Percentiles rank a stretch among this genome's conserved stretches.
phyloP scores from a whole-genome alignment of 768 basidiomycete genomes.

The Mycena chlorophos region DNA sequence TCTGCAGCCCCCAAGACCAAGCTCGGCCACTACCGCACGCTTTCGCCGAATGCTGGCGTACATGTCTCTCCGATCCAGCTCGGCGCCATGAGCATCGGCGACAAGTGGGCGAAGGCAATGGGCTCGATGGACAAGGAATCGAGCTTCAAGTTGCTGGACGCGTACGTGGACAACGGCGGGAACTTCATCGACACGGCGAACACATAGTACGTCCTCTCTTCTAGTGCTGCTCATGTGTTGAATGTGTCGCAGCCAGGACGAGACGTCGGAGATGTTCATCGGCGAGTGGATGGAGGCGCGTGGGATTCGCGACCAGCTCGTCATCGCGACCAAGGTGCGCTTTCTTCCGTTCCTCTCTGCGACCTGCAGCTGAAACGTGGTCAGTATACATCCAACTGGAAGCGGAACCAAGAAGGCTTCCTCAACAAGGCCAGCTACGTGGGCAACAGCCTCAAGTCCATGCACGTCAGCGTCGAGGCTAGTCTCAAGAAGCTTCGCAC shows the following conservation, averaged over 20 bases:
- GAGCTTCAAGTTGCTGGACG: too few relatives aligned
- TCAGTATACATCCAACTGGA: constrained; percentile 24
- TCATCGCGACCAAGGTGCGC: constrained; percentile 51
- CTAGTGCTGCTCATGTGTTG: not conserved
- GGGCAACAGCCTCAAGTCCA: constrained; percentile 33
- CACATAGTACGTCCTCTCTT: constrained; percentile 30
- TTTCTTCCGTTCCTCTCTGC: constrained; percentile 23
- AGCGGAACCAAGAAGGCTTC: constrained; percentile 22
- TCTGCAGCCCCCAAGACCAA: too few relatives aligned
- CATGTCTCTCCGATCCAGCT: too few relatives aligned
- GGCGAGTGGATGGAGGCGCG: constrained; percentile 54
- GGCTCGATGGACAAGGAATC: too few relatives aligned
- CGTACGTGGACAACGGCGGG: too few relatives aligned
- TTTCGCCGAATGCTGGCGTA: too few relatives aligned
- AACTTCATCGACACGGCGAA: constrained; percentile 48
- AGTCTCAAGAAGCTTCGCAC: constrained; percentile 51
- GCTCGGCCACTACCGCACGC: too few relatives aligned
- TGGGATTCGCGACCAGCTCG: constrained; percentile 48
- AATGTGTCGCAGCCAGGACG: constrained; percentile 47
- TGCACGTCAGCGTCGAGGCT: constrained; percentile 49
- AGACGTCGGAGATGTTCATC: constrained; percentile 53
- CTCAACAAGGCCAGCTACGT: constrained; percentile 1
- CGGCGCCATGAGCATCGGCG: too few relatives aligned
- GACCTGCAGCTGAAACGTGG: not conserved
- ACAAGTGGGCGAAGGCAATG: too few relatives aligned